A percentile compares a stretch with the other conserved stretches of the same genome.
Conservation (phyloP, 352 stramenopile genomes). For the Phytophthora nicotianae region DNA sequence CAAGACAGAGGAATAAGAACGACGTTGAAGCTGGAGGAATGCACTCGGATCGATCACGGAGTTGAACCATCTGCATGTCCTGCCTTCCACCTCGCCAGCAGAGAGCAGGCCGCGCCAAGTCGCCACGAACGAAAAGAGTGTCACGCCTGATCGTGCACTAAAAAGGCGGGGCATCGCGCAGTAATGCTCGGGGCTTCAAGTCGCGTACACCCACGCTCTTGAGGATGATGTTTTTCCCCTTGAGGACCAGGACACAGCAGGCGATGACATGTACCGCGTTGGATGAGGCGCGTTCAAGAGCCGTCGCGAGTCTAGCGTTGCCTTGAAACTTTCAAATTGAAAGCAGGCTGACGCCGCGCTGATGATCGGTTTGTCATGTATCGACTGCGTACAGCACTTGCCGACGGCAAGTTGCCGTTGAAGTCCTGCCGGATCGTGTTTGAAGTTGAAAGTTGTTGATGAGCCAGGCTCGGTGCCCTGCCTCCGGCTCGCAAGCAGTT, state of each 20-base stretch:
- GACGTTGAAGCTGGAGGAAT: slow-evolving; percentile 1
- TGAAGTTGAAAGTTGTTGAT: slow-evolving; percentile 22
- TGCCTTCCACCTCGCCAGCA: slow-evolving; percentile 20
- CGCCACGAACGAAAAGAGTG: slow-evolving; percentile 34
- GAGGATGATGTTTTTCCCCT: too few species aligned
- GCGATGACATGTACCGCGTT: slow-evolving; percentile 22
- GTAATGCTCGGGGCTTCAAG: slow-evolving; percentile 40
- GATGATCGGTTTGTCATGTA: slow-evolving; percentile 7
- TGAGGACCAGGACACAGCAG: slow-evolving; percentile 18
- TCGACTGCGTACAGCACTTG: slow-evolving; percentile 25
- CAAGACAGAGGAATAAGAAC: slow-evolving; percentile 18
- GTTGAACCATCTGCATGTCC: slow-evolving; percentile 1
- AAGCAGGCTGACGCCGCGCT: not conserved
- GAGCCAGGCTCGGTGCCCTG: slow-evolving; percentile 2
- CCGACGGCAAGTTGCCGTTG: slow-evolving; percentile 23
- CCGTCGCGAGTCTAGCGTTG: slow-evolving; percentile 6
- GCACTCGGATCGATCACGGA: not conserved
- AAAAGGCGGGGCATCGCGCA: slow-evolving; percentile 20
- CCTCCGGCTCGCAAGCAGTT: slow-evolving; percentile 12
- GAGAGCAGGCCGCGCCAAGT: slow-evolving; percentile 17
- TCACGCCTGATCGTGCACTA: slow-evolving; percentile 20
- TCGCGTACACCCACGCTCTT: slow-evolving; percentile 26
- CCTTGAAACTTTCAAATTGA: too few species aligned
- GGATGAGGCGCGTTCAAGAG: slow-evolving; percentile 16
- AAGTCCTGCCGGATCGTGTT: slow-evolving; percentile 31